phyloP scores from a whole-genome alignment of 805 yeast genomes.

The Brettanomyces anomalus region DNA sequence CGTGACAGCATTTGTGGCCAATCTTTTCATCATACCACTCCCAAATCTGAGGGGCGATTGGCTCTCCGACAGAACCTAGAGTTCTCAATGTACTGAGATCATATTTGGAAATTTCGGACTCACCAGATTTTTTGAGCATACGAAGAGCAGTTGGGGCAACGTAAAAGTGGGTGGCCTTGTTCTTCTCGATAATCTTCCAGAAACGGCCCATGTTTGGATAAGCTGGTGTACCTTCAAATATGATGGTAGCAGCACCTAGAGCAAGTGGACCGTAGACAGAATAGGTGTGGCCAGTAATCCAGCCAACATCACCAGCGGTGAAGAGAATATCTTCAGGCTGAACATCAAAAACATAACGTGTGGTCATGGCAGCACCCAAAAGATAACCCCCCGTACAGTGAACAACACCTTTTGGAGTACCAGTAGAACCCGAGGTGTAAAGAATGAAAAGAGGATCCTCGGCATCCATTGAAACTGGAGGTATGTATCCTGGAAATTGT shows the following conservation, averaged over 20 bases:
- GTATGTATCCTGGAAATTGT: slow-evolving; percentile 75
- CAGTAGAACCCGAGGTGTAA: slow-evolving; percentile 97
- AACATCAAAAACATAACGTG: slow-evolving; percentile 88
- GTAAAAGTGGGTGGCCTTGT: slow-evolving; percentile 91
- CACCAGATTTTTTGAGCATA: slow-evolving; percentile 77
- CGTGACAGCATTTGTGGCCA: slow-evolving; percentile 83
- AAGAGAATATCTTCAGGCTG: slow-evolving; percentile 81
- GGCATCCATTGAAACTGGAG: slow-evolving; percentile 78
- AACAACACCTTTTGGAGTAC: slow-evolving; percentile 96
- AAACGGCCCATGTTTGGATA: slow-evolving; percentile 92
- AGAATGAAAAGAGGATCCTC: slow-evolving; percentile 95
- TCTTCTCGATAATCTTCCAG: slow-evolving; percentile 91
- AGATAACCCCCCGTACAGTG: slow-evolving; percentile 94
- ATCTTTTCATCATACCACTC: slow-evolving; percentile 94
- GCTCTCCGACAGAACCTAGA: slow-evolving; percentile 97
- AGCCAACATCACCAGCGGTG: slow-evolving; percentile 98
- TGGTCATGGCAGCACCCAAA: slow-evolving; percentile 84
- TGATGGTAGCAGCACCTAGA: slow-evolving; percentile 82
- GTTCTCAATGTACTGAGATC: slow-evolving; percentile 84
- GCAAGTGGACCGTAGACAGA: slow-evolving; percentile 90
- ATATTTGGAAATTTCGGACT: slow-evolving; percentile 67
- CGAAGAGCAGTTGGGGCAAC: slow-evolving; percentile 98
- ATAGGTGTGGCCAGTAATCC: slow-evolving; percentile 98
- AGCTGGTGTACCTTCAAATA: slow-evolving; percentile 97
- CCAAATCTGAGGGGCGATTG: slow-evolving; percentile 97